A percentile compares a stretch with the other conserved stretches of the same genome.
Conservation (phyloP, 1,139 yeast genomes). For the Geotrichum klebahnii region DNA sequence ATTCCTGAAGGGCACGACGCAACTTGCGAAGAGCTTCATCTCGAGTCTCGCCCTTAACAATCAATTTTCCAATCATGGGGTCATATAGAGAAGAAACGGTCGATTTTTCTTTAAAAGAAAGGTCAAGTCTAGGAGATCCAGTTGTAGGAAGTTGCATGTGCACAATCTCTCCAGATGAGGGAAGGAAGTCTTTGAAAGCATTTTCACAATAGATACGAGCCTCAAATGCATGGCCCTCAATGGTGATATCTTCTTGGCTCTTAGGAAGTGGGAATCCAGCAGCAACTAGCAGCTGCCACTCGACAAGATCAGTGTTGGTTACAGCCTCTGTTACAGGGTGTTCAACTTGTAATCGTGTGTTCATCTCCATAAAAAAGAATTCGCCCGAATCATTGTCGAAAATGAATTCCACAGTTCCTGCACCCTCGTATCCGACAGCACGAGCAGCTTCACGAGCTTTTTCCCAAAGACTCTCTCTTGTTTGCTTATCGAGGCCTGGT, state of each 20-base stretch:
- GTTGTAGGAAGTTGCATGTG: slow-evolving; percentile 34
- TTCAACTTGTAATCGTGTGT: slow-evolving; percentile 61
- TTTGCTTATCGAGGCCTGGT: slow-evolving; percentile 50
- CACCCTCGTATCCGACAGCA: slow-evolving; percentile 55
- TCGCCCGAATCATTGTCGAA: slow-evolving; percentile 55
- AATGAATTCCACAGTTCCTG: slow-evolving; percentile 61
- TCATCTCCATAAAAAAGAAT: slow-evolving; percentile 60
- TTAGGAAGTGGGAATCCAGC: slow-evolving; percentile 55
- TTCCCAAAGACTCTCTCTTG: slow-evolving; percentile 53
- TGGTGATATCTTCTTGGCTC: slow-evolving; percentile 34
- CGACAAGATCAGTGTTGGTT: slow-evolving; percentile 87
- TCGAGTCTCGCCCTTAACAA: slow-evolving; percentile 35
- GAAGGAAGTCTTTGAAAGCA: slow-evolving; percentile 37
- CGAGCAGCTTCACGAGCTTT: slow-evolving; percentile 57
- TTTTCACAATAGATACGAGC: slow-evolving; percentile 40
- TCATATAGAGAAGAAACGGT: slow-evolving; percentile 38
- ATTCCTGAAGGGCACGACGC: slow-evolving; percentile 34
- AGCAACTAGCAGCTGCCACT: slow-evolving; percentile 90
- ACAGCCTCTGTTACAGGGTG: slow-evolving; percentile 74
- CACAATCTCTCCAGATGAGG: slow-evolving; percentile 36
- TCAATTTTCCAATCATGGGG: slow-evolving; percentile 41
- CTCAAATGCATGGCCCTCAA: slow-evolving; percentile 38
- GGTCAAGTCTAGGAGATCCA: slow-evolving; percentile 35
- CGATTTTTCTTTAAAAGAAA: slow-evolving; percentile 34
- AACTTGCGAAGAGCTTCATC: slow-evolving; percentile 36